Evolutionary conservation across 2,329 filamentous ascomycete species (phyloP), one percentile per base, ranked within the genome.

Genomic region (Claviceps cyperi): DNA sequence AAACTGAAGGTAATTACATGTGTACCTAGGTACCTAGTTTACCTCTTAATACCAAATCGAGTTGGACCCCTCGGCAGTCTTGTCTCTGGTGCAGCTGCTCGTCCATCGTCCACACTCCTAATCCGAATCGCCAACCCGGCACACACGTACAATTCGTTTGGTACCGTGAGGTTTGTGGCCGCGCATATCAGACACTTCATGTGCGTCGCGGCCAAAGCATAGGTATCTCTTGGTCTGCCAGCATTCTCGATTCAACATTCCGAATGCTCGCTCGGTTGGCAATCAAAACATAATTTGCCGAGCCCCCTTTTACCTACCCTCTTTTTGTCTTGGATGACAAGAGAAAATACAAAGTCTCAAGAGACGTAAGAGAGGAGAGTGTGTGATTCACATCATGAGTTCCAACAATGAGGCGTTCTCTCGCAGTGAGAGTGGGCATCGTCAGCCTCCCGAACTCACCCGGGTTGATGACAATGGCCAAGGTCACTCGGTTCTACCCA

Each of bases 401-500:
- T 40, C 15, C 24, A 32, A 41, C 37, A 43, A 38, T 8, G 17
- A 40, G 40, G 35, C 17, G 17, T 37, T 28, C 17, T 43, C 11
- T 13, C 28, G 36, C 8, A 28, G 3, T 28, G 28, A 28, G 28
- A 28, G 28, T 19, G 47, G 22, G 36, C 44, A 49, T 17, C n/a
- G 41, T n/a, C 48, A 49, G 46, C 39, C 50, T 17, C 41, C 51
- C 37, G 50, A 56, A 47, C 54, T 56, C 17, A 21, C 9, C 22
- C 43, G 17, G 5, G 17, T 37, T 36, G 46, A 55, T 46, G 59
- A 55, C 35, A 43, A 46, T 14, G 50, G 55, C 41, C 54, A 53
- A 50, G 53, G 47, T 46, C 48, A 54, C 40, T 51, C 49, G 37
- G 56, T 58, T 32, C 47, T 52, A 6, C 50, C 54, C 57, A 59